Evolutionary conservation across 2,329 filamentous ascomycete genomes (phyloP).

Genomic region (Pleomassaria siparia): DNA sequence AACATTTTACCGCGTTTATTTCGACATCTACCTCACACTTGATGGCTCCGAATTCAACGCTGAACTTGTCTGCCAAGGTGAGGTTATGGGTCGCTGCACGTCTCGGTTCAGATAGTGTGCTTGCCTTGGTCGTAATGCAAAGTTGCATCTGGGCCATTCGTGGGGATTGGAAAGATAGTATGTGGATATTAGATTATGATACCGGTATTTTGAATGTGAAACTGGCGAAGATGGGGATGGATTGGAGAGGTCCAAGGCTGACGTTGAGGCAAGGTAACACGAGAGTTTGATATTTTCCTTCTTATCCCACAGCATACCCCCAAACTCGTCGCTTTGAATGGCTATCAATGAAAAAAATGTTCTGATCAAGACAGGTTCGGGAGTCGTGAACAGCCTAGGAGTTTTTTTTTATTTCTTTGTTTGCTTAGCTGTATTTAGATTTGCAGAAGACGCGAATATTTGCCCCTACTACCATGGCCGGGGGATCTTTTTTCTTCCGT

Average conservation of each 20-base stretch:
- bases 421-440: background rate
- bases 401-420: background rate
- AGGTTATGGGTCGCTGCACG: slow-evolving; percentile 97
- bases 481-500: too few species aligned
- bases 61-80: slow-evolving; percentile 97
- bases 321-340: slow-evolving; percentile 3
- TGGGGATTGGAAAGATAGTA: background rate
- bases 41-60: slow-evolving; percentile 98
- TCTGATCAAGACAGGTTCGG: background rate
- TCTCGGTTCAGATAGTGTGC: slow-evolving; percentile 71
- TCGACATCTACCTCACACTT: slow-evolving; percentile 79
- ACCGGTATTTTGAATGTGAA: background rate
- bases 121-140: background rate
- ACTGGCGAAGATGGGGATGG: background rate
- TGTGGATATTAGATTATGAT: background rate
- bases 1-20: slow-evolving; percentile 65
- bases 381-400: background rate
- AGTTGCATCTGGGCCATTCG: background rate
- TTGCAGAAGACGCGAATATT: background rate
- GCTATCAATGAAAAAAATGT: slow-evolving; percentile 1
- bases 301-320: slow-evolving; percentile 3
- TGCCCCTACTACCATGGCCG: too few species aligned
- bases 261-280: background rate
- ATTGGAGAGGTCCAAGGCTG: background rate
- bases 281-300: background rate